These are phyloP conservation scores for Globisporangium orthogonon DNA, from an alignment of 352 stramenopile genomes.

Conservation along the genomic window DNA sequence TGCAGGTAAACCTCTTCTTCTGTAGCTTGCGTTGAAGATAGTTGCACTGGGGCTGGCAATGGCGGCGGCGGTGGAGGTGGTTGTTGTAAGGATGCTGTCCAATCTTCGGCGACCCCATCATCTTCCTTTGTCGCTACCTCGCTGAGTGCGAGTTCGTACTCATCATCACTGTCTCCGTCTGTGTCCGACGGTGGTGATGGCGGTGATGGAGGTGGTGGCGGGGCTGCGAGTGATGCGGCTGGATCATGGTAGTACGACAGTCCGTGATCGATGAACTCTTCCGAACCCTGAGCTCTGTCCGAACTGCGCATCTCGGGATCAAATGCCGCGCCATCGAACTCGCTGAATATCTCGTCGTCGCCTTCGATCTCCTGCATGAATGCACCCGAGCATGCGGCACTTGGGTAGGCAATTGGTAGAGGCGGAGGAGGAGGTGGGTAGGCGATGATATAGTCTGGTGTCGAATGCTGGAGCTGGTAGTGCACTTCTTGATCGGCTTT, in stretches of 20 bases:
- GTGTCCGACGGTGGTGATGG: slow-evolving; percentile 8
- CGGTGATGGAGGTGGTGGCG: slow-evolving; percentile 20
- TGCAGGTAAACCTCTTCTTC: not conserved
- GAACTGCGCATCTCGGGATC: slow-evolving; percentile 18
- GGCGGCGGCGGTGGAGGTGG: slow-evolving; percentile 8
- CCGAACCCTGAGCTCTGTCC: slow-evolving; percentile 9
- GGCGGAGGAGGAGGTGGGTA: slow-evolving; percentile 10
- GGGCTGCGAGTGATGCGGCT: slow-evolving; percentile 4
- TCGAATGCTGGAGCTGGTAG: not conserved
- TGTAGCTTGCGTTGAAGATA: not conserved
- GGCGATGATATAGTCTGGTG: not conserved
- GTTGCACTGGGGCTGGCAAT: slow-evolving; percentile 4
- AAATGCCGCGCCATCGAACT: slow-evolving; percentile 10
- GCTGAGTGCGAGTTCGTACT: slow-evolving; percentile 17
- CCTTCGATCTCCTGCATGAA: slow-evolving; percentile 70
- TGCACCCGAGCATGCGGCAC: slow-evolving; percentile 16
- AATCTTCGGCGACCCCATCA: not conserved
- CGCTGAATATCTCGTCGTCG: slow-evolving; percentile 22
- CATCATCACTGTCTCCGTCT: not conserved
- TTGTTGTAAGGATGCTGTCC: not conserved
- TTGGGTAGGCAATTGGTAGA: not conserved
- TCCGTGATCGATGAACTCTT: slow-evolving; percentile 40
- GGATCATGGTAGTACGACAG: slow-evolving; percentile 50
- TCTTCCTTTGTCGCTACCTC: slow-evolving; percentile 2
- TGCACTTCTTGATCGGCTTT: not conserved